Base-by-base conservation (phyloP, 768 basidiomycete genomes). In the Auricularia heimuer region DNA sequence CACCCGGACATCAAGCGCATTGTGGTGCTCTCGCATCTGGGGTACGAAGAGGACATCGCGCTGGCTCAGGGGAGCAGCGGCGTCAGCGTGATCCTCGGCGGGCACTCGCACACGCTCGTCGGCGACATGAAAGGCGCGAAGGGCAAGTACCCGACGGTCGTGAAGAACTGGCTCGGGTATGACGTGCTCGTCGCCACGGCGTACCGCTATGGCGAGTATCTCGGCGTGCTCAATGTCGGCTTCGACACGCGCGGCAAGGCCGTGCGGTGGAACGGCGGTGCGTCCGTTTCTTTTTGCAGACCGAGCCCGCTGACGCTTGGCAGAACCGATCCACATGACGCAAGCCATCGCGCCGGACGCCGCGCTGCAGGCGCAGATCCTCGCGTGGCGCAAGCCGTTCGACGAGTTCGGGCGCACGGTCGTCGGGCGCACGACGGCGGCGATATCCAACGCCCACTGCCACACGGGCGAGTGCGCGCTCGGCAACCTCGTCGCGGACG, bases 181-280 rank as follows among this genome's bases (percentile, higher is more conserved):
- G 79, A 80, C 54, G 79, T 82, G 18, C 78, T 77, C 65, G 74
- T 82, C 14, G 77, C 80, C 62, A 80, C 79, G 0, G 74, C 78
- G 63, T 80, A 74, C 66, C 74, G 77, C 56, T 82, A 78, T 77
- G 80, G 79, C 47, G 78, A 81, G 66, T 78, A 79, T 67, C 71
- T 82, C 36, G 80, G 81, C 11, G 72, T 75, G 60, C 79, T 81
- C 65, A 76, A 80, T 66, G 73, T 81, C 66, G 75, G 76, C 42
- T 82, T 74, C 67, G 78, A 79, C 65, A 37, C 45, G 7, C 60
- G 64, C 1, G 80, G 80, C 18, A 75, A 74, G 61, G 73, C 81
- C 65, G 73, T 77, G 42, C 69, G 73, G 7, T 79, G 78, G 67
- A 72, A 74, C 21, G 79, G 81, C 42, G 39, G 39, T 39, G 39